Conservation (phyloP, 768 basidiomycete species). For the Harrya chromipes region DNA sequence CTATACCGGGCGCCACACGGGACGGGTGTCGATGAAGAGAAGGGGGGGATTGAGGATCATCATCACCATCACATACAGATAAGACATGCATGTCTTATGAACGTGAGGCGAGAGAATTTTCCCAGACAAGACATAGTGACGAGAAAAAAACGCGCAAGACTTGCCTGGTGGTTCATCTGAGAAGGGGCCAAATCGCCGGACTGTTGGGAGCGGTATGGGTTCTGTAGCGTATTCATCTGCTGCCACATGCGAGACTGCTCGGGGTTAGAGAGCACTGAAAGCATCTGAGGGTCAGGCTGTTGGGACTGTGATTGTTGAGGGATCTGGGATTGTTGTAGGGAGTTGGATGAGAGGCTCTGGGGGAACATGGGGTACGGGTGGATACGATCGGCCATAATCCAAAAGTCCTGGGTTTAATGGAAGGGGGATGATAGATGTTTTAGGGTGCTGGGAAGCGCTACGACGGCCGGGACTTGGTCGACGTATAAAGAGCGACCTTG, state of each 20-base stretch:
- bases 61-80: constrained; percentile 8
- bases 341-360: constrained; percentile 42
- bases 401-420: constrained; percentile 24
- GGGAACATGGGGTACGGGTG: constrained; percentile 54
- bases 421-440: constrained; percentile 30
- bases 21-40: constrained; percentile 5
- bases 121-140: constrained; percentile 12
- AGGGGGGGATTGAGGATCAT: constrained; percentile 21
- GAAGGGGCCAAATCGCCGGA: constrained; percentile 38
- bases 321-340: constrained; percentile 42
- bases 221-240: constrained; percentile 48
- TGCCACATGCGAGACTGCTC: constrained; percentile 59
- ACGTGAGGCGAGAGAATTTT: constrained; percentile 10
- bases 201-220: constrained; percentile 42
- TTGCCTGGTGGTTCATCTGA: constrained; percentile 47
- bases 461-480: constrained; percentile 22
- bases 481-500: constrained; percentile 21
- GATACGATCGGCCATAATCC: constrained; percentile 62
- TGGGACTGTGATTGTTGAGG: constrained; percentile 45
- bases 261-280: constrained; percentile 42
- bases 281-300: constrained; percentile 37
- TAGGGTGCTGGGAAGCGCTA: constrained; percentile 25
- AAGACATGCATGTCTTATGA: constrained; percentile 13
- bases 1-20: neutral
- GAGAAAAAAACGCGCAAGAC: constrained; percentile 27